Conservation (phyloP, 495 filamentous ascomycete species). For the Neurospora cerealis region DNA sequence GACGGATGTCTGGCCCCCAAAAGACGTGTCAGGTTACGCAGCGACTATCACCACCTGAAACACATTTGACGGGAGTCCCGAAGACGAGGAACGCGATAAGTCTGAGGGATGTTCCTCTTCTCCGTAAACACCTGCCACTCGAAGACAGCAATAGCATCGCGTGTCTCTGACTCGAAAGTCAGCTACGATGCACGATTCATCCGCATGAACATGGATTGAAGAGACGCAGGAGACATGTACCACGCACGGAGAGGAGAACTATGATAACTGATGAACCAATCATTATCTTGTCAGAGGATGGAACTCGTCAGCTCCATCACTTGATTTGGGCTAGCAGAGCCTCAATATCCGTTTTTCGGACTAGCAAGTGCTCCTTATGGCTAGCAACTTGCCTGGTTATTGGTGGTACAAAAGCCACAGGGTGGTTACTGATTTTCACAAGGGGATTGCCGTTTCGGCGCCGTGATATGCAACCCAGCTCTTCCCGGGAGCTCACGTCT, state of each 20-base stretch:
- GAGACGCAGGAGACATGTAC: background rate
- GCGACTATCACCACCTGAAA: background rate
- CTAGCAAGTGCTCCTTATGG: background rate
- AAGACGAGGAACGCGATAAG: background rate
- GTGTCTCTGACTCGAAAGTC: background rate
- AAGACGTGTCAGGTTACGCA: background rate
- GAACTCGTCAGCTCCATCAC: background rate
- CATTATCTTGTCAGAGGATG: background rate
- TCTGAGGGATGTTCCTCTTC: background rate
- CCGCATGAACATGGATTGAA: background rate
- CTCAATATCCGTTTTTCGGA: background rate
- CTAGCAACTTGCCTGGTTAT: background rate
- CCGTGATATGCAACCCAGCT: background rate
- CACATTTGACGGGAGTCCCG: background rate
- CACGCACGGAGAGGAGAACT: background rate
- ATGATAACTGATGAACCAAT: background rate
- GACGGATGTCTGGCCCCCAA: background rate
- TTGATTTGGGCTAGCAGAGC: background rate
- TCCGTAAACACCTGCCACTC: background rate
- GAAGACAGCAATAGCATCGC: background rate
- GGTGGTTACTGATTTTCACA: background rate
- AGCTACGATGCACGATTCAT: background rate
- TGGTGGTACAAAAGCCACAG: background rate
- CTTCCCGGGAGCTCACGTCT: background rate
- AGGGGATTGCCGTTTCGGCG: background rate